Base-by-base conservation (phyloP, 2,329 filamentous ascomycete species). In the Neopestalotiopsis sp. region DNA sequence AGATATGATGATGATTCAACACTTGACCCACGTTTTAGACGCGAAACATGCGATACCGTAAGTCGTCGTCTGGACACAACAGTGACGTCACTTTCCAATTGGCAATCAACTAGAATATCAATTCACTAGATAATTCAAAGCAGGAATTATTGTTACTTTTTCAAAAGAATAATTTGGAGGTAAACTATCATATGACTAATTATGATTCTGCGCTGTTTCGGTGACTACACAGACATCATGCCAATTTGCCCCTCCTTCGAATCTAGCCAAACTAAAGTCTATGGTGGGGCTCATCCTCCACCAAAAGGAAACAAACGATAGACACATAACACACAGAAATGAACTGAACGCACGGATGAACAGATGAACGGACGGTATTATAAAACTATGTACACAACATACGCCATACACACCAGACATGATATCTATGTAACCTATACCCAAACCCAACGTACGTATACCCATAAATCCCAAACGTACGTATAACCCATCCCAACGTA, bases 381-480 rank as follows among this genome's bases (percentile, higher is more conserved):
- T 38, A 62, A 13, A 62, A 40, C 59, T 62, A 62, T 65, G 28
- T 49, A 65, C 62, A 49, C 20, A 42, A 67, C n/a, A 28, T 32
- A 61, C 17, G 28, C 38, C 30, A 40, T 34, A 67, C 52, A 28
- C 38, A 67, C 52, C n/a, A 40, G 20, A 61, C 30, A 67, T 38
- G 57, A 42, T 28, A 28, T 24, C 38, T 67, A 67, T 56, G 60
- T 67, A 38, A 30, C 34, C 14, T 52, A 52, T 64, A 63, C 63
- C 62, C 70, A 67, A 64, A 67, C 69, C 68, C 59, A 70, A 70
- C 49, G 68, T 68, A 72, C 71, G 70, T 65, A 71, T 63, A 71
- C 60, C n/a, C 17, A 62, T 62, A 62, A 28, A 28, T 28, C 59
- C 28, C 32, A 20, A 45, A 63, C 60, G 42, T 68, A 71, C 58